A percentile compares a stretch with the other conserved stretches of the same genome.
Evolutionary conservation across 2,329 filamentous ascomycete species (phyloP).

Genomic region (Fusarium azukiicola): DNA sequence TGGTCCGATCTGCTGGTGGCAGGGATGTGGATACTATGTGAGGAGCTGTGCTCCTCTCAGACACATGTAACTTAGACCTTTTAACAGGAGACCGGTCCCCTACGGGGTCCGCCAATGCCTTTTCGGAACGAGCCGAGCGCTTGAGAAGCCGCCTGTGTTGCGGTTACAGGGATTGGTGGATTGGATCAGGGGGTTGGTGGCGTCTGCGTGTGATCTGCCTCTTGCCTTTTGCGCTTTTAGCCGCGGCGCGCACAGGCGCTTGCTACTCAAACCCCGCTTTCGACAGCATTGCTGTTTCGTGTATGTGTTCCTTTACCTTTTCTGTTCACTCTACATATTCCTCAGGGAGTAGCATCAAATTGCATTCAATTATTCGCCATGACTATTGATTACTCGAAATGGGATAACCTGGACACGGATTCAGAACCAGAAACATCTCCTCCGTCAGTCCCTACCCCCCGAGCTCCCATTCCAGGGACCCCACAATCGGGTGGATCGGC

Average conservation of each 20-base stretch:
- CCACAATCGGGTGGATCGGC: not conserved
- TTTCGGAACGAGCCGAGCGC: not conserved
- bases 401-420: slow-evolving; percentile 9
- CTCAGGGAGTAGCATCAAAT: not conserved
- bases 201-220: no score
- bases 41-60: no score
- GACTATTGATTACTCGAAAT: slow-evolving; percentile 14
- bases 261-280: not conserved
- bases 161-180: no score
- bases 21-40: no score
- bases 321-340: not conserved
- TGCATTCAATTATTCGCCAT: not conserved
- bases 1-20: no score
- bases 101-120: not conserved
- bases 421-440: no score
- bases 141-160: not conserved
- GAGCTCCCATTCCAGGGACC: not conserved
- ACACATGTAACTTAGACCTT: no score
- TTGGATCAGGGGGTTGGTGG: no score
- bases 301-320: not conserved
- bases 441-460: not conserved
- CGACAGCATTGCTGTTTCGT: not conserved
- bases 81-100: not conserved
- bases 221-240: no score
- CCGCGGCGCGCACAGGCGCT: not conserved